phyloP scores from a whole-genome alignment of 202 grass and related monocot species.

The Saccharum hybrid region DNA sequence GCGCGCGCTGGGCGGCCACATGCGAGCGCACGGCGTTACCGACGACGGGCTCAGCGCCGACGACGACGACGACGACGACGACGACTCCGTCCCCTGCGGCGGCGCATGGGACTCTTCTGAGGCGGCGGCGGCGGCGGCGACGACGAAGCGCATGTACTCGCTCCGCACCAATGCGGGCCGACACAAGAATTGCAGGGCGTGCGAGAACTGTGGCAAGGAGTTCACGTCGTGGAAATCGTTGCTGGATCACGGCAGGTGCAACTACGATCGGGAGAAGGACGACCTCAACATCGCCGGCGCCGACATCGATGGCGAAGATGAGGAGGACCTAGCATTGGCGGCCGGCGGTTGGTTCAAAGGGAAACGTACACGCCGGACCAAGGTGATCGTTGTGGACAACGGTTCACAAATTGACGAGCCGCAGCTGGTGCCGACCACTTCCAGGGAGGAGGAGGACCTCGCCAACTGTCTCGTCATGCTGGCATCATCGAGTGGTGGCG shows the following conservation, averaged over 20 bases:
- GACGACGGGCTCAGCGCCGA: constrained; percentile 9
- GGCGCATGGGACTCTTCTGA: constrained; percentile 17
- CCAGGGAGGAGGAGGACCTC: constrained; percentile 76
- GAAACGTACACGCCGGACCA: constrained; percentile 55
- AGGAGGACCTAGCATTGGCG: constrained; percentile 31
- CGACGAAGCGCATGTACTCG: constrained; percentile 54
- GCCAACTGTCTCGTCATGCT: constrained; percentile 74
- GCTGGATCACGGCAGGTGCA: constrained; percentile 63
- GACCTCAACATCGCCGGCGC: background rate
- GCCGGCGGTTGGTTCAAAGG: constrained; percentile 56
- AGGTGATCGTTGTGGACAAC: constrained; percentile 5
- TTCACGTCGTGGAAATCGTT: constrained; percentile 74
- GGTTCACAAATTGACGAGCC: background rate
- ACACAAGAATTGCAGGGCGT: constrained; percentile 50
- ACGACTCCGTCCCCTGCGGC: background rate
- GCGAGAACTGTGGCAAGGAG: constrained; percentile 69
- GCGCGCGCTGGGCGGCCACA: constrained; percentile 78
- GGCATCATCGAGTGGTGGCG: constrained; percentile 22
- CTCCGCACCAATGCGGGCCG: constrained; percentile 60
- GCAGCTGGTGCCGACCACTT: background rate
- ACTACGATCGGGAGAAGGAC: constrained; percentile 35
- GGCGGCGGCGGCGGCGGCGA: background rate
- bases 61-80: constrained; percentile 1
- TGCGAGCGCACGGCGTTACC: constrained; percentile 70
- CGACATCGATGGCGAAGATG: background rate